Evolutionary conservation across 495 filamentous ascomycete species (phyloP).

Genomic region (Penicillium cosmopolitanum): DNA sequence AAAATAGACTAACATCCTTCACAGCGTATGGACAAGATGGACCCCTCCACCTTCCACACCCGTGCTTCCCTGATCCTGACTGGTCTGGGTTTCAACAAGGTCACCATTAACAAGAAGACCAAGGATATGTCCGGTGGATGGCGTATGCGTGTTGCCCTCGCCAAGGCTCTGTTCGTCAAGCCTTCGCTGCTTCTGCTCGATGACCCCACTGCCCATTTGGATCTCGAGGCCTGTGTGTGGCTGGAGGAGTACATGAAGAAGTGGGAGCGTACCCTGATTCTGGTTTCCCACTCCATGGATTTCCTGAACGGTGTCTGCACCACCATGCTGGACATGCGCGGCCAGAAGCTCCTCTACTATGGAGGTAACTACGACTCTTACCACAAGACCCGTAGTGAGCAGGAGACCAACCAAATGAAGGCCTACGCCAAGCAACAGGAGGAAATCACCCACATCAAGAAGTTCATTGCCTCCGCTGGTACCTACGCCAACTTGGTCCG

Average conservation of each 20-base stretch:
- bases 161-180: slow-evolving; percentile 98
- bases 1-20: slow-evolving; percentile 32
- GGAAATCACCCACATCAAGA: slow-evolving; percentile 99
- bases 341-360: slow-evolving; percentile 91
- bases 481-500: slow-evolving; percentile 99
- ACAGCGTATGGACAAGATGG: slow-evolving; percentile 98
- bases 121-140: slow-evolving; percentile 99
- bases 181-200: slow-evolving; percentile 94
- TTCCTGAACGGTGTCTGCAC: slow-evolving; percentile 99
- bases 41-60: slow-evolving; percentile 98
- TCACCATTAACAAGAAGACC: slow-evolving; percentile 96
- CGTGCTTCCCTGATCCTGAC: slow-evolving; percentile 96
- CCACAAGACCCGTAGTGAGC: slow-evolving; percentile 89
- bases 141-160: slow-evolving; percentile 98
- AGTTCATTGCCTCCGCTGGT: slow-evolving; percentile 99
- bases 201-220: slow-evolving; percentile 98
- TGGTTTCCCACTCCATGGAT: slow-evolving; percentile 97
- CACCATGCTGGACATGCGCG: slow-evolving; percentile 97
- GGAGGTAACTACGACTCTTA: slow-evolving; percentile 99
- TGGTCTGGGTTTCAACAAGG: slow-evolving; percentile 98
- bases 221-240: slow-evolving; percentile 99
- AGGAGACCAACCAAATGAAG: slow-evolving; percentile 98
- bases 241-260: slow-evolving; percentile 99
- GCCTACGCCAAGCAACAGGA: slow-evolving; percentile 99
- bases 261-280: slow-evolving; percentile 96